These are phyloP conservation scores for Spathaspora passalidarum DNA, from an alignment of 805 yeast species.

Conservation along the genomic window DNA sequence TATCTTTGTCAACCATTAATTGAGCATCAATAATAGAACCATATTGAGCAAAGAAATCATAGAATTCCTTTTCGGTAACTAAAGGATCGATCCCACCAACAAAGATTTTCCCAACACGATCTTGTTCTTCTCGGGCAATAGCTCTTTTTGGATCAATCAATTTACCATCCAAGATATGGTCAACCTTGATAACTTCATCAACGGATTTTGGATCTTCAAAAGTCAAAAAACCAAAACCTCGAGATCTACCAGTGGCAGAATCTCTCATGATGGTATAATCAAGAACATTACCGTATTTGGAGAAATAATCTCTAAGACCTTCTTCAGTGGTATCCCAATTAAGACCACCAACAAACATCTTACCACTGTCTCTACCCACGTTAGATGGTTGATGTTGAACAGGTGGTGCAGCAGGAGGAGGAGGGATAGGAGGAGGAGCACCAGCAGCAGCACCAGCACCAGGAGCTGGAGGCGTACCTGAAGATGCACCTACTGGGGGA, in stretches of 20 bases:
- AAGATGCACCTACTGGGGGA: slow-evolving; percentile 2
- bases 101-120: slow-evolving; percentile 92
- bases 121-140: slow-evolving; percentile 96
- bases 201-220: slow-evolving; percentile 81
- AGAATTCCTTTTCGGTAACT: slow-evolving; percentile 88
- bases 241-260: slow-evolving; percentile 75
- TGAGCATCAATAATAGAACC: slow-evolving; percentile 95
- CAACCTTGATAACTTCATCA: slow-evolving; percentile 78
- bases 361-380: slow-evolving; percentile 64
- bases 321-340: slow-evolving; percentile 98
- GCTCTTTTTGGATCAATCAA: slow-evolving; percentile 97
- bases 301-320: slow-evolving; percentile 73
- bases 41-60: slow-evolving; percentile 78
- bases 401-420: slow-evolving; percentile 5
- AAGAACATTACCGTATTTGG: slow-evolving; percentile 82
- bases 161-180: slow-evolving; percentile 91
- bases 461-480: slow-evolving; percentile 6
- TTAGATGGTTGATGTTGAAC: slow-evolving; percentile 21
- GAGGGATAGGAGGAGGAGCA: slow-evolving; percentile 21
- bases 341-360: slow-evolving; percentile 94
- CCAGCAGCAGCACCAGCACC: background rate
- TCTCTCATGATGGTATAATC: slow-evolving; percentile 95
- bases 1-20: slow-evolving; percentile 94
- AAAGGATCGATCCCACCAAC: slow-evolving; percentile 96
- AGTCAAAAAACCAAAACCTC: slow-evolving; percentile 94